Conservation (phyloP, 169 alveolate genomes). For the Blepharisma undulans region DNA sequence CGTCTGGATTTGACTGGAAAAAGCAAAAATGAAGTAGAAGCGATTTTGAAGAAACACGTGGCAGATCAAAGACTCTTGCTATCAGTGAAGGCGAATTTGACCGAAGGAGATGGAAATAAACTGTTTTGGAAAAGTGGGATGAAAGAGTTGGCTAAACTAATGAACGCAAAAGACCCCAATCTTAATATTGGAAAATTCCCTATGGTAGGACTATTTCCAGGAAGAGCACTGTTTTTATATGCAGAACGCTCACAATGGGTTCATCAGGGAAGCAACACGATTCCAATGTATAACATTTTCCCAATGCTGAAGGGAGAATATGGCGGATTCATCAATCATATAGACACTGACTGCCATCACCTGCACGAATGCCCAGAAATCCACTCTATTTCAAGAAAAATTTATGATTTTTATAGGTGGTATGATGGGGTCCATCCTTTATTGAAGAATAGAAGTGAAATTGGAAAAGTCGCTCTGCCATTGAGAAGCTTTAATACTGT, state of each 20-base stretch:
- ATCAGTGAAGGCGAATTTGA: not conserved
- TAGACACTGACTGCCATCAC: constrained; percentile 60
- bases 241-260: constrained; percentile 66
- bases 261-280: constrained; percentile 58
- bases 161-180: constrained; percentile 40
- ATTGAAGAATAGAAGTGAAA: constrained; percentile 58
- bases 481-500: constrained; percentile 45
- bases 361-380: constrained; percentile 47
- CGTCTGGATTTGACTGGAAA: constrained; percentile 27
- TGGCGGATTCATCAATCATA: constrained; percentile 45
- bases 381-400: constrained; percentile 40
- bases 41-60: constrained; percentile 29
- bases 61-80: constrained; percentile 22
- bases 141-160: constrained; percentile 37
- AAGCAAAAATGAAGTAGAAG: constrained; percentile 33
- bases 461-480: constrained; percentile 65
- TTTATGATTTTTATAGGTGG: constrained; percentile 59
- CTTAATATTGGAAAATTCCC: constrained; percentile 49
- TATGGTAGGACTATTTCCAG: constrained; percentile 60
- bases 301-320: constrained; percentile 54
- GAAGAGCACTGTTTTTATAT: constrained; percentile 56
- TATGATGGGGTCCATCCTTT: constrained; percentile 64
- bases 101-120: constrained; percentile 39
- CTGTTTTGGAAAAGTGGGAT: constrained; percentile 57
- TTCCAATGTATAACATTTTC: constrained; percentile 70